Percentiles rank a stretch among this genome's conserved stretches.
These are phyloP conservation scores for Goniomonas avonlea DNA, from an alignment of 78 protist species.

Conservation along the genomic window DNA sequence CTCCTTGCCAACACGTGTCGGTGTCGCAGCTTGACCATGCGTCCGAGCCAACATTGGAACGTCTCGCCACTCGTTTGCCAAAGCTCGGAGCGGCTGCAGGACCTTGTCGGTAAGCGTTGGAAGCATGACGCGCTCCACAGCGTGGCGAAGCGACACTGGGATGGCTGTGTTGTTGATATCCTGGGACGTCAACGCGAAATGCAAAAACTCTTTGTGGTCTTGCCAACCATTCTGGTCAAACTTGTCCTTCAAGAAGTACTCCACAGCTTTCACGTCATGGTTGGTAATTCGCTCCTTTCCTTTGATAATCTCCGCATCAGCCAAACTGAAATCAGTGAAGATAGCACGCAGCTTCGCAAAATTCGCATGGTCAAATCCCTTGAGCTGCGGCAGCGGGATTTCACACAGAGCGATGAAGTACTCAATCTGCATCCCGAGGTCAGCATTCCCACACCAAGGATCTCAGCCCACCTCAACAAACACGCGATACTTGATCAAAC, in stretches of 20 bases:
- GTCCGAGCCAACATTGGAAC: constrained; percentile 80
- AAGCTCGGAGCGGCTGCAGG: no score
- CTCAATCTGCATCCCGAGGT: not conserved
- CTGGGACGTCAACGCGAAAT: constrained; percentile 64
- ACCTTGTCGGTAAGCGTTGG: no score
- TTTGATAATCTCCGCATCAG: constrained; percentile 37
- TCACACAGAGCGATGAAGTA: constrained; percentile 31
- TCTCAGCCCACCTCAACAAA: constrained; percentile 28
- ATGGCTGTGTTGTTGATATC: constrained; percentile 66
- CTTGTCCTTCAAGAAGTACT: constrained; percentile 56
- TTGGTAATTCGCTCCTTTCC: constrained; percentile 38
- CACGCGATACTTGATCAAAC: constrained; percentile 54
- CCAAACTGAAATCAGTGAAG: constrained; percentile 18
- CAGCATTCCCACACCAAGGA: not conserved
- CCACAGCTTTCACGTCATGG: constrained; percentile 81
- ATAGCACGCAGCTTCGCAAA: constrained; percentile 18
- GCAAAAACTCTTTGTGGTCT: constrained; percentile 50
- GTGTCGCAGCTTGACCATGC: constrained; percentile 89
- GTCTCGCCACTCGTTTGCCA: constrained; percentile 28
- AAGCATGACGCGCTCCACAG: no score
- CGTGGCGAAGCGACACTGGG: constrained; percentile 41
- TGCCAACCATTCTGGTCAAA: not conserved
- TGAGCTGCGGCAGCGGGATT: constrained; percentile 34
- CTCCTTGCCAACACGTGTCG: constrained; percentile 84
- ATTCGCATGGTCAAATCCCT: not conserved